Conservation (phyloP, 495 filamentous ascomycete species). For the Penicilliopsis zonata region DNA sequence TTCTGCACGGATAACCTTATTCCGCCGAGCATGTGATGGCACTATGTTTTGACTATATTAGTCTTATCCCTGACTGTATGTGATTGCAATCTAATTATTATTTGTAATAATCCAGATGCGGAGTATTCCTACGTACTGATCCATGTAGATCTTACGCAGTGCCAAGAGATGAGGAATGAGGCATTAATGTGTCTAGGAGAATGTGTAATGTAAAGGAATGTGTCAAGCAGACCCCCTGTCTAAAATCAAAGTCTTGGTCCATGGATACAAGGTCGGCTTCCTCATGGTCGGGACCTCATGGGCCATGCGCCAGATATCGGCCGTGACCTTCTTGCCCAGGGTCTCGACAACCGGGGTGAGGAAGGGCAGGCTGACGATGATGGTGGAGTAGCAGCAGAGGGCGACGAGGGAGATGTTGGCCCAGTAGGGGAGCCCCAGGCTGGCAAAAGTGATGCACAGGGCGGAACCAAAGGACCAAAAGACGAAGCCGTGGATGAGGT, state of each 20-base stretch:
- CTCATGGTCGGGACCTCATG: constrained; percentile 1
- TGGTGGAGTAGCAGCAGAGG: constrained; percentile 1
- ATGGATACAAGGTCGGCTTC: constrained; percentile 3
- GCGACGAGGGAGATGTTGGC: constrained; percentile 1
- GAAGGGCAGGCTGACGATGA: constrained; percentile 2
- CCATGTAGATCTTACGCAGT: too few species aligned
- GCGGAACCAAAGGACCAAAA: constrained; percentile 16
- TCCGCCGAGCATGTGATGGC: too few species aligned
- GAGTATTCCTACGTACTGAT: too few species aligned
- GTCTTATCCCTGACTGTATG: too few species aligned
- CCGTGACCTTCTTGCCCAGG: constrained; percentile 2
- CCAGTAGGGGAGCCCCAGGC: constrained; percentile 4
- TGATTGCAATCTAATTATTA: too few species aligned
- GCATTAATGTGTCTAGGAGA: too few species aligned
- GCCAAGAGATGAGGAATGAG: too few species aligned
- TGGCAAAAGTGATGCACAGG: constrained; percentile 2
- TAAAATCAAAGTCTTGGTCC: not conserved
- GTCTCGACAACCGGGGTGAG: constrained; percentile 4
- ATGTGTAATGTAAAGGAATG: too few species aligned
- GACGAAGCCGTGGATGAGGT: constrained; percentile 28
- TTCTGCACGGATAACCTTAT: too few species aligned
- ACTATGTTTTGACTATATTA: too few species aligned
- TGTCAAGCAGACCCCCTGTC: too few species aligned
- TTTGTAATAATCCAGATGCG: too few species aligned
- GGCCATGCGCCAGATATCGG: constrained; percentile 2